Evolutionary conservation across 495 filamentous ascomycete genomes (phyloP), one percentile per base, ranked within the genome.

Genomic region (Astrothelium macrocarpum): DNA sequence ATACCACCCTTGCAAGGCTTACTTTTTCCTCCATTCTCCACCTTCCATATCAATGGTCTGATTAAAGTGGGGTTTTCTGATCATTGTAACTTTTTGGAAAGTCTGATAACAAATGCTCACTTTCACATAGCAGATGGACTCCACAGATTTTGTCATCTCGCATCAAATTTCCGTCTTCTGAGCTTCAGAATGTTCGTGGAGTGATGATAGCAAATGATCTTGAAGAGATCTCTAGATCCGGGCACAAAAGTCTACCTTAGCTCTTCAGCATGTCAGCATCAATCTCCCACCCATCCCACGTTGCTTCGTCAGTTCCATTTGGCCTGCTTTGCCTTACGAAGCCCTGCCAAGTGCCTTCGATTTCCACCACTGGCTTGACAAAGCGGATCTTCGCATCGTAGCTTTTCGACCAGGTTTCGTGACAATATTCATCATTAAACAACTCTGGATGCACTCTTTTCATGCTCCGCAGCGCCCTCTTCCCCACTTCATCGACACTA

Each of bases 401-500:
- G 4, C 75, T 80, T 32, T 67, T 68, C 65, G 80, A 82, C 63
- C 73, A 80, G 28, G 73, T 74, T 58, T 73, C 75, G 34, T 81
- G 74, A 75, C 81, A 78, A 62, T 79, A 59, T 56, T 69, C 59
- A 42, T 77, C 72, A 53, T 73, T 68, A 65, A 85, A 84, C 12
- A 85, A 70, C 53, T 80, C 75, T 43, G 82, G 81, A 65, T 78
- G 78, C 5, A 74, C 73, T 39, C 73, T 67, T 66, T 79, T 81
- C 81, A 90, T 82, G 29, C 82, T 83, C 64, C 75, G 78, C 70
- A 90, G 71, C 29, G 88, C 87, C 26, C 83, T 79, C 58, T 80
- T 81, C 29, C 85, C 85, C 46, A 91, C 84, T 59, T 86, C 84
- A 67, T 91, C 87, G 1, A 90, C 88, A 56, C 84, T 87, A 70